Conservation (phyloP, 805 yeast species). For the Tetrapisispora nanseiensis region DNA sequence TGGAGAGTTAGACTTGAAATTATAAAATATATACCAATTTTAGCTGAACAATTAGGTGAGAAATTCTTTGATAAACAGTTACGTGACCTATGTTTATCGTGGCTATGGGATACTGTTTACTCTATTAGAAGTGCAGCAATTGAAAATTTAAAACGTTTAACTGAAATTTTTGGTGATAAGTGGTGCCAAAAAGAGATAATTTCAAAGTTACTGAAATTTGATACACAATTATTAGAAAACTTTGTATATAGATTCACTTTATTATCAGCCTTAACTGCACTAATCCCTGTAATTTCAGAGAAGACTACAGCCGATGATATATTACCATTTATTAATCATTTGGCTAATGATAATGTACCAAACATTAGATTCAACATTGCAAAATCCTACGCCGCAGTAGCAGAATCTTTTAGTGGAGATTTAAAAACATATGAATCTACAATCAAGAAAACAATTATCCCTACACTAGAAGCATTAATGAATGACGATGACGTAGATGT, state of each 20-base stretch:
- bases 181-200: constrained; percentile 89
- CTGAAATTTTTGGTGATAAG: constrained; percentile 79
- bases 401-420: constrained; percentile 38
- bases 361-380: constrained; percentile 95
- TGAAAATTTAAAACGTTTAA: constrained; percentile 63
- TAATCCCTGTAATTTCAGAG: constrained; percentile 61
- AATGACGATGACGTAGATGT: constrained; percentile 83
- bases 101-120: constrained; percentile 97
- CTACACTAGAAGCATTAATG: constrained; percentile 53
- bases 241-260: constrained; percentile 90
- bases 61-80: constrained; percentile 87
- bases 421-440: constrained; percentile 25
- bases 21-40: constrained; percentile 88
- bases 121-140: constrained; percentile 97
- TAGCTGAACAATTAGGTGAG: constrained; percentile 90
- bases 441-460: constrained; percentile 45
- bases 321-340: constrained; percentile 67
- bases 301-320: constrained; percentile 52
- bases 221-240: constrained; percentile 39
- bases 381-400: constrained; percentile 59
- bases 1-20: constrained; percentile 98
- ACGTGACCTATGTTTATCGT: constrained; percentile 82
- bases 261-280: constrained; percentile 71
- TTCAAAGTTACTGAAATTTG: constrained; percentile 52
- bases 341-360: constrained; percentile 78